Base-by-base conservation (phyloP, 2,329 filamentous ascomycete species). In the Aspergillus melleus region DNA sequence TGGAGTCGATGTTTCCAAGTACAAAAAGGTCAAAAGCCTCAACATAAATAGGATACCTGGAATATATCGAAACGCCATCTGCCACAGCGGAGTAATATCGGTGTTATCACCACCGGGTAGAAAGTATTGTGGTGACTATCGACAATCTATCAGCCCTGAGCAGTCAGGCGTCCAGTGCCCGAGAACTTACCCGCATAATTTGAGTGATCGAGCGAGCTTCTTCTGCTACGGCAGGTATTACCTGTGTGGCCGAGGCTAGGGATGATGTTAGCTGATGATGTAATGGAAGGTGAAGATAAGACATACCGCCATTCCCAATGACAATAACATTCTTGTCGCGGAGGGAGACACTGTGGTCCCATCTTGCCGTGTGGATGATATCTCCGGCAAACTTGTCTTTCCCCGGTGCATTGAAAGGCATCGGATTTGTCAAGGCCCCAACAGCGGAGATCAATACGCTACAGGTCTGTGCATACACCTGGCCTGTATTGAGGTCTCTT, bases 261-360 rank as follows among this genome's bases (percentile, higher is more conserved):
- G 4, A 8, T 16, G 6, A 2, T 44, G 16, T 61, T 36, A 62
- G 60, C 11, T 11, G 9, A 46, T 2, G 19, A 8, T 19, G 6
- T n/a, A n/a, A 19, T 8, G 14, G 16, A 49, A 8, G 14, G 4
- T n/a, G 11, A 11, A 16, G 22, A 20, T 12, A 16, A 24, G 32
- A 29, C 22, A 26, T 57, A 66, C 64, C 58, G 24, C 62, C 64
- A 49, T 66, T 64, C 2, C 64, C 62, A 26, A 66, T 52, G 3
- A 66, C 64, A 6, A 64, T 22, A 1, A 66, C 57, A 57, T 64
- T 44, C 30, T 61, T 61, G 2, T 58, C 26, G 4, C 29, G 6
- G 12, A 62, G 26, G 0, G 49, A 51, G 8, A 57, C 22, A 2
- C 42, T 11, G 4, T 22, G n/a, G 12, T 60, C 49, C 64, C 64